phyloP scores from a whole-genome alignment of 2,329 filamentous ascomycete genomes.

The Penicillium sp. region DNA sequence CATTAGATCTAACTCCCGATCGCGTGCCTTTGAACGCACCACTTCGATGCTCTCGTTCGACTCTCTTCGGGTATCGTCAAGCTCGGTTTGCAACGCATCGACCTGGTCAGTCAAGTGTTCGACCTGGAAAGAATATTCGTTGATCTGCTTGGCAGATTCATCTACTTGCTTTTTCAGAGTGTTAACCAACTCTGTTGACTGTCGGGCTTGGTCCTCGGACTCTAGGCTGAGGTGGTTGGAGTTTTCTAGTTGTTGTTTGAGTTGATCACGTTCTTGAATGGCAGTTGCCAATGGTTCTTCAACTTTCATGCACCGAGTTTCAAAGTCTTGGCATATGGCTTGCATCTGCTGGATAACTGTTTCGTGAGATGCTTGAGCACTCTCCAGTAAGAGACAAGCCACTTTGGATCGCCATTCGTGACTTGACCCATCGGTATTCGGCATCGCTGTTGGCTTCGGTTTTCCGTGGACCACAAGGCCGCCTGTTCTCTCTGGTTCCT shows the following conservation, averaged over 20 bases:
- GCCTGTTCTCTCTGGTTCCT: conserved; percentile 12
- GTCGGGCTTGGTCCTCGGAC: conserved; percentile 26
- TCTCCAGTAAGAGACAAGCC: conserved; percentile 40
- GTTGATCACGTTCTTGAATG: conserved; percentile 27
- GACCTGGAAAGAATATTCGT: conserved; percentile 34
- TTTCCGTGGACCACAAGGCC: conserved; percentile 12
- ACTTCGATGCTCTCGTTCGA: conserved; percentile 26
- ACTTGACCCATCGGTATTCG: conserved; percentile 20
- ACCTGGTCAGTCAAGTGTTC: conserved; percentile 33
- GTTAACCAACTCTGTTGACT: conserved; percentile 33
- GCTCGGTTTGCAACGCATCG: conserved; percentile 29
- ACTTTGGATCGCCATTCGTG: conserved; percentile 50
- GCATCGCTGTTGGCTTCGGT: neutral
- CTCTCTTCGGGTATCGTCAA: conserved; percentile 32
- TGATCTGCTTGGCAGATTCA: conserved; percentile 34
- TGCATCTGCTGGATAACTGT: conserved; percentile 47
- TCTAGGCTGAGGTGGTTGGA: conserved; percentile 10
- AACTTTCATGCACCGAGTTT: conserved; percentile 52
- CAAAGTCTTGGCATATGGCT: conserved; percentile 54
- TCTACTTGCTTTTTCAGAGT: conserved; percentile 39
- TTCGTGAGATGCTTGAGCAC: conserved; percentile 44
- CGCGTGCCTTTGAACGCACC: conserved; percentile 28
- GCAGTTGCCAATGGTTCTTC: conserved; percentile 51
- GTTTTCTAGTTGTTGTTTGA: conserved; percentile 34
- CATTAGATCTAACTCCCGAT: conserved; percentile 41